Conservation (phyloP, 192 early-diverging fungal genomes). For the Backusella tuberculispora region DNA sequence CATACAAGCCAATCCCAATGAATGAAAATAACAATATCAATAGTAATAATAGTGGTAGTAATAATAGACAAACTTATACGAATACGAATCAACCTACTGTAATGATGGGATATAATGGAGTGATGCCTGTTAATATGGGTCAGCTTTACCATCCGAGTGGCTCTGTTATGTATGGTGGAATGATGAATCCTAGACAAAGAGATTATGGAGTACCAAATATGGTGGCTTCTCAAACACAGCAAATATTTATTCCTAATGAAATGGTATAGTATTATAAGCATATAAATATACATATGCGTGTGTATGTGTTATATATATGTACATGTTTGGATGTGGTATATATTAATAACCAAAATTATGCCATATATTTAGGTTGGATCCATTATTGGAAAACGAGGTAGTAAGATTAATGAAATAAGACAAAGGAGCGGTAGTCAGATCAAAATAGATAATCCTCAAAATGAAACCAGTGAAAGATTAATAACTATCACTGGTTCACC, state of each 20-base stretch:
- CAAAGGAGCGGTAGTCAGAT: conserved; percentile 81
- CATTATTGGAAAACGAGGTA: conserved; percentile 93
- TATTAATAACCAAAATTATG: background rate
- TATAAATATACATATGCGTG: background rate
- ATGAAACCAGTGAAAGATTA: conserved; percentile 70
- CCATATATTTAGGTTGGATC: conserved; percentile 66
- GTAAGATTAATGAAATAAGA: conserved; percentile 81
- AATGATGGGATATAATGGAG: conserved; percentile 9
- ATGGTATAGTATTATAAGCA: conserved; percentile 31
- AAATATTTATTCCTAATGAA: conserved; percentile 66
- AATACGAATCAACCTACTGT: background rate
- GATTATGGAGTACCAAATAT: conserved; percentile 16
- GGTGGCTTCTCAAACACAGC: conserved; percentile 47
- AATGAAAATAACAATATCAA: background rate
- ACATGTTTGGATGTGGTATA: background rate
- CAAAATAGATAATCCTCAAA: conserved; percentile 79
- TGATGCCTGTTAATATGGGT: conserved; percentile 18
- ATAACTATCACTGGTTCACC: conserved; percentile 89
- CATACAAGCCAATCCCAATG: conserved; percentile 69
- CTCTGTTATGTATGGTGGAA: background rate
- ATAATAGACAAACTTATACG: background rate
- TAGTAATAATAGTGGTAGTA: background rate
- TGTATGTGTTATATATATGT: background rate
- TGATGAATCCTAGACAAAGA: background rate
- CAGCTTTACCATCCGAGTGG: conserved; percentile 30